These are phyloP conservation scores for Sarocladiaceae sp. DNA, from an alignment of 2,329 filamentous ascomycete genomes.

Conservation along the genomic window DNA sequence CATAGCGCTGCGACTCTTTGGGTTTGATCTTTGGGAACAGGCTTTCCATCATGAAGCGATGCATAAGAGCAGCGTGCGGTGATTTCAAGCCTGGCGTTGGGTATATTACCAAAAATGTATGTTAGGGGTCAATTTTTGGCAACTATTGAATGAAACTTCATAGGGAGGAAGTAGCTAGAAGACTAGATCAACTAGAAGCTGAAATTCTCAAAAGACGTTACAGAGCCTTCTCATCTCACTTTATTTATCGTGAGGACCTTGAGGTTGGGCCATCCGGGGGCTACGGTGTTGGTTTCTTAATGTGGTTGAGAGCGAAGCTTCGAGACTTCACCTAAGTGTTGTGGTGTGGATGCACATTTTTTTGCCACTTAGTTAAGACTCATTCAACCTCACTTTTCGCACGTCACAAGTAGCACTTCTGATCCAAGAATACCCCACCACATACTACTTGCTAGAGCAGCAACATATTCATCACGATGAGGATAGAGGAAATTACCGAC, in stretches of 20 bases:
- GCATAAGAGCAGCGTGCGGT: background rate
- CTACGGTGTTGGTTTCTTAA: background rate
- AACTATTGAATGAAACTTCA: conserved; percentile 1
- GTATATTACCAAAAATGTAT: conserved; percentile 1
- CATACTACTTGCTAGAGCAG: too few species aligned
- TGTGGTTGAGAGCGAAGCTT: background rate
- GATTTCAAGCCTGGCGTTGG: background rate
- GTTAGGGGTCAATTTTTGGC: background rate
- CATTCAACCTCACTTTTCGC: conserved; percentile 2
- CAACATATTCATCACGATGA: conserved; percentile 22
- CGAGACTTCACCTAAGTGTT: background rate
- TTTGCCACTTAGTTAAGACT: conserved; percentile 4
- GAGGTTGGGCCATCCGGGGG: too few species aligned
- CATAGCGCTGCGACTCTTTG: background rate
- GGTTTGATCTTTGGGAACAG: background rate
- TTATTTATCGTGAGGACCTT: too few species aligned
- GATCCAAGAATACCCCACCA: too few species aligned
- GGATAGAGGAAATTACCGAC: conserved; percentile 39
- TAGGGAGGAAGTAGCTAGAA: conserved; percentile 8
- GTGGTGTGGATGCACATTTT: conserved; percentile 2
- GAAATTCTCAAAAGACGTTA: too few species aligned
- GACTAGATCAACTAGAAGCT: background rate
- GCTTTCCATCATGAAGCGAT: background rate
- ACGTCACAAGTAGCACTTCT: too few species aligned
- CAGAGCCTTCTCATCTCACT: too few species aligned